Conservation (phyloP, 345 rosid genomes). For the Moricandia moricandioides region DNA sequence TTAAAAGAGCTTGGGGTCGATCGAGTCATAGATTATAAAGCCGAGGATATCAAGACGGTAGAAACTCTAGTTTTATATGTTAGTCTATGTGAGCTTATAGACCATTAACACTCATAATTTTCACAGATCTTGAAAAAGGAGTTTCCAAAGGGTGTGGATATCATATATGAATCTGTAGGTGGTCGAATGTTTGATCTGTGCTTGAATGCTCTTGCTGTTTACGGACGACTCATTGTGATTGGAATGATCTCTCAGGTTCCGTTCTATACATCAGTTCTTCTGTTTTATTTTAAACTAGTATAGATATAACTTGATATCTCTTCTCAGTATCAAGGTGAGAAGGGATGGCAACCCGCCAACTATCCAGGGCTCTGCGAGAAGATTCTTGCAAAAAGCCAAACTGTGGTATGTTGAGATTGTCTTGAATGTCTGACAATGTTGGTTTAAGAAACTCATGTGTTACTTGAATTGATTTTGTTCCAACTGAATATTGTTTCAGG, state of each 20-base stretch:
- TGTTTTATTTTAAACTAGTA: background rate
- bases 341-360: constrained; percentile 82
- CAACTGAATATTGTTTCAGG: constrained; percentile 41
- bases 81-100: background rate
- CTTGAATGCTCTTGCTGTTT: constrained; percentile 77
- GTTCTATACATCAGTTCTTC: background rate
- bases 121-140: constrained; percentile 76
- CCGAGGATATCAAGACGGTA: constrained; percentile 81
- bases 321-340: constrained; percentile 86
- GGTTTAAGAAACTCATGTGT: too few relatives aligned
- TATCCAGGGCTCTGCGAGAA: constrained; percentile 91
- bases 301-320: constrained; percentile 8
- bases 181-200: constrained; percentile 89
- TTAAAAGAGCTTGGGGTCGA: constrained; percentile 81
- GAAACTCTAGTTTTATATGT: background rate
- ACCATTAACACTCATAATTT: background rate
- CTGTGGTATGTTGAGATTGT: constrained; percentile 59
- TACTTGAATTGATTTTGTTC: too few relatives aligned
- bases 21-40: constrained; percentile 83
- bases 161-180: constrained; percentile 92
- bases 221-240: constrained; percentile 76
- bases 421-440: too few relatives aligned
- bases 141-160: constrained; percentile 81
- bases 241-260: constrained; percentile 99
- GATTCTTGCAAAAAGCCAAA: constrained; percentile 88